Evolutionary conservation across 2,329 filamentous ascomycete species (phyloP).

Genomic region (Alternaria sp.): DNA sequence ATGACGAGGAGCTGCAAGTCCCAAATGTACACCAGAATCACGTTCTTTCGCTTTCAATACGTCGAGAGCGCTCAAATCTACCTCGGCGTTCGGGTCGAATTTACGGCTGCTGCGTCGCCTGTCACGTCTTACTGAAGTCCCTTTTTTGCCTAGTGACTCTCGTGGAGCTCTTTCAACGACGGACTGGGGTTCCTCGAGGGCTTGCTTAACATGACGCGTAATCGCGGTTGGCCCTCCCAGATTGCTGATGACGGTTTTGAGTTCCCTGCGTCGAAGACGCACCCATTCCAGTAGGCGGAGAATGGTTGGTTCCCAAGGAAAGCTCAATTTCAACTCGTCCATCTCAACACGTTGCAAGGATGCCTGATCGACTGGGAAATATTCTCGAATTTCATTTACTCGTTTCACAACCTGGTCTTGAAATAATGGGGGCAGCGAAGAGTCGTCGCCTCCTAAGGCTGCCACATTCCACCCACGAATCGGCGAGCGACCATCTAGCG

Average conservation of each 20-base stretch:
- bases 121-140: slow-evolving; percentile 39
- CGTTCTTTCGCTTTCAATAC: slow-evolving; percentile 34
- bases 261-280: slow-evolving; percentile 55
- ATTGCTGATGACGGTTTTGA: slow-evolving; percentile 53
- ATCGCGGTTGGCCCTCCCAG: slow-evolving; percentile 58
- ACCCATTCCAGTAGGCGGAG: slow-evolving; percentile 58
- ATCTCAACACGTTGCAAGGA: slow-evolving; percentile 53
- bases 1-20: slow-evolving; percentile 16
- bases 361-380: slow-evolving; percentile 47
- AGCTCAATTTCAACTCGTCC: slow-evolving; percentile 55
- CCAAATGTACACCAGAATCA: slow-evolving; percentile 24
- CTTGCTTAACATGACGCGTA: slow-evolving; percentile 39
- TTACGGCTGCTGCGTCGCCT: slow-evolving; percentile 43
- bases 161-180: slow-evolving; percentile 12
- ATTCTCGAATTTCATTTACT: slow-evolving; percentile 49
- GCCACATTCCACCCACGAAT: slow-evolving; percentile 50
- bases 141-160: slow-evolving; percentile 35
- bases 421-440: slow-evolving; percentile 49
- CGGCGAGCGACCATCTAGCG: slow-evolving; percentile 10
- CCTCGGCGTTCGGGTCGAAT: slow-evolving; percentile 39
- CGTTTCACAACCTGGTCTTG: slow-evolving; percentile 50
- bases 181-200: slow-evolving; percentile 27
- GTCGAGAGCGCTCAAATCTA: slow-evolving; percentile 35
- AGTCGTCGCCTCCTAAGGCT: slow-evolving; percentile 51
- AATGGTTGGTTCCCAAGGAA: slow-evolving; percentile 61